A percentile compares a stretch with the other conserved stretches of the same genome.
These are phyloP conservation scores for Aleurites moluccanus DNA, from an alignment of 441 rosid species.

Conservation along the genomic window DNA sequence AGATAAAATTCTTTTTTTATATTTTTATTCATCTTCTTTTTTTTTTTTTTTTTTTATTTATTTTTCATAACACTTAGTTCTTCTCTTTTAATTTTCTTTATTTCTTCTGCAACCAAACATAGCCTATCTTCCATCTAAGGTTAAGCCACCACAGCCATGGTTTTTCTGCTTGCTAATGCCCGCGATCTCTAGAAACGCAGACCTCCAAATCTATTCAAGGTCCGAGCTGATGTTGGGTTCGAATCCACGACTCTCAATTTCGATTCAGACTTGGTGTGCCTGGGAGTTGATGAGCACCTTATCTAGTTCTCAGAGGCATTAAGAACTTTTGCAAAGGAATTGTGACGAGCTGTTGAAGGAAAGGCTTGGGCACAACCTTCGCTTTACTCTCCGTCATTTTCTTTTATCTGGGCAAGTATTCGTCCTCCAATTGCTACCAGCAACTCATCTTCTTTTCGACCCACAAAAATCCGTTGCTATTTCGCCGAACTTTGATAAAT, in stretches of 20 bases:
- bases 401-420: constrained; percentile 87
- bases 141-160: constrained; percentile 27
- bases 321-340: too few species aligned
- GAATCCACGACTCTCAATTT: constrained; percentile 37
- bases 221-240: constrained; percentile 32
- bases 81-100: too few species aligned
- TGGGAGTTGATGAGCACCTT: too few species aligned
- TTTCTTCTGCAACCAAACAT: too few species aligned
- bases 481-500: constrained; percentile 63
- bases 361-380: constrained; percentile 53
- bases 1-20: too few species aligned
- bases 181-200: not conserved
- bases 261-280: too few species aligned
- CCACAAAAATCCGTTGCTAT: constrained; percentile 39
- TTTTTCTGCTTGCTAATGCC: constrained; percentile 27
- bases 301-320: too few species aligned
- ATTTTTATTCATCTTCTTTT: too few species aligned
- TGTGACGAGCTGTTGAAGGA: too few species aligned
- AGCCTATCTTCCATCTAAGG: not conserved
- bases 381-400: constrained; percentile 54
- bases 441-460: constrained; percentile 66
- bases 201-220: constrained; percentile 4
- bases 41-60: too few species aligned
- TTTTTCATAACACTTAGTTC: too few species aligned
- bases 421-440: constrained; percentile 56